These are phyloP conservation scores for Escallonia rubra DNA, from an alignment of 129 eudicot species.

Conservation along the genomic window DNA sequence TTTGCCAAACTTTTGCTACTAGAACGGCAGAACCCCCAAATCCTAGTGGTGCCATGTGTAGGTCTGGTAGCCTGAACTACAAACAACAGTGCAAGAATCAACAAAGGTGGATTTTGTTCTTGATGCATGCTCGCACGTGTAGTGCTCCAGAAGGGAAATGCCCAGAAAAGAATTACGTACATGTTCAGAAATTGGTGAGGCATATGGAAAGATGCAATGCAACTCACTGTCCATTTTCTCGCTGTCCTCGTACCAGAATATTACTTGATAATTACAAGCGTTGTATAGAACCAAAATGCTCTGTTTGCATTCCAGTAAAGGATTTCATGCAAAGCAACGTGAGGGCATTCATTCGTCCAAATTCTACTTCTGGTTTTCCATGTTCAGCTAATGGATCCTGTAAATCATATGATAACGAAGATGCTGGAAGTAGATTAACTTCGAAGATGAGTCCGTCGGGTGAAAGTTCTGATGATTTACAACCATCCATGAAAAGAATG, in stretches of 20 bases:
- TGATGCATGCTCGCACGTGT: constrained; percentile 83
- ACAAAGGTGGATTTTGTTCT: constrained; percentile 71
- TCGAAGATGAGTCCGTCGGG: constrained; percentile 31
- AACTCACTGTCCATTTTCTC: constrained; percentile 48
- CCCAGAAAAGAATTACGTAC: constrained; percentile 41
- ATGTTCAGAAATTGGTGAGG: constrained; percentile 52
- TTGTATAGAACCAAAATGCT: constrained; percentile 60
- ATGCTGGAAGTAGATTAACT: constrained; percentile 22
- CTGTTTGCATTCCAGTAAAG: constrained; percentile 73
- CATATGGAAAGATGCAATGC: constrained; percentile 57
- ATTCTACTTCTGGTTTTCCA: constrained; percentile 33
- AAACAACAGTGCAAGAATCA: constrained; percentile 53
- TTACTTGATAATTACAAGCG: constrained; percentile 44
- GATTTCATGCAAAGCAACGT: constrained; percentile 29
- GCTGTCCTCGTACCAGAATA: constrained; percentile 38
- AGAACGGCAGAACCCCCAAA: constrained; percentile 37
- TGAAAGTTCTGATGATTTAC: constrained; percentile 48
- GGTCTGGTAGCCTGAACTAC: constrained; percentile 28
- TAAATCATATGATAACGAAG: constrained; percentile 30
- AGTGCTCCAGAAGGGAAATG: constrained; percentile 64
- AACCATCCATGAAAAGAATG: constrained; percentile 60
- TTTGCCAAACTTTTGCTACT: constrained; percentile 26
- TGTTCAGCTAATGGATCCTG: constrained; percentile 26
- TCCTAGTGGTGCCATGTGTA: constrained; percentile 23
- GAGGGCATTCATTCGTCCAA: constrained; percentile 31